Evolutionary conservation across 495 filamentous ascomycete species (phyloP).

Genomic region (Thozetella sp.): DNA sequence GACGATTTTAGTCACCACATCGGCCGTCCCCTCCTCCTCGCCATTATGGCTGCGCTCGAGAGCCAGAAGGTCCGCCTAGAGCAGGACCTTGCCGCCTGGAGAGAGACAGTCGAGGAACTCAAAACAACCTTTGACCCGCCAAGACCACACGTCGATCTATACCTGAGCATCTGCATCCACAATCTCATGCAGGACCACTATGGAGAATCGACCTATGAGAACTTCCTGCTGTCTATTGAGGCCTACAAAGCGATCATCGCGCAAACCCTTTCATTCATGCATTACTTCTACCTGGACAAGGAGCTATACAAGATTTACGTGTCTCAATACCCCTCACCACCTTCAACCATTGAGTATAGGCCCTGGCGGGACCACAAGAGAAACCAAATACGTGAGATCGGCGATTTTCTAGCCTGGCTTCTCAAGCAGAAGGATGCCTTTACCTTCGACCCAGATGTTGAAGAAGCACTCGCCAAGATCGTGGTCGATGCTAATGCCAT

Average conservation of each 20-base stretch:
- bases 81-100: slow-evolving; percentile 1
- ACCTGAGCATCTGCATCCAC: slow-evolving; percentile 19
- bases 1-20: slow-evolving; percentile 12
- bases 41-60: not conserved
- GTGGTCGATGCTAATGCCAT: slow-evolving; percentile 37
- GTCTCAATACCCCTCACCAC: slow-evolving; percentile 3
- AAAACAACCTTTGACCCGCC: not conserved
- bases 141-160: slow-evolving; percentile 3
- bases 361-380: not conserved
- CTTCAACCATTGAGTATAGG: slow-evolving; percentile 1
- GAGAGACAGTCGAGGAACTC: slow-evolving; percentile 10
- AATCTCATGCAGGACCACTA: slow-evolving; percentile 3
- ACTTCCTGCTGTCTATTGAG: not conserved
- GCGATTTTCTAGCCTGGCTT: slow-evolving; percentile 17
- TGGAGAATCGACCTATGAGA: not conserved
- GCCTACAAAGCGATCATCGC: slow-evolving; percentile 4
- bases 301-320: not conserved
- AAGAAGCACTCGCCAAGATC: slow-evolving; percentile 19
- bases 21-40: slow-evolving; percentile 9
- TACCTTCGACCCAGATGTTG: not conserved
- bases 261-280: slow-evolving; percentile 4
- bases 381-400: not conserved
- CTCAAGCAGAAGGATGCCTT: slow-evolving; percentile 5
- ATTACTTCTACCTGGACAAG: slow-evolving; percentile 9
- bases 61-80: slow-evolving; percentile 6